Percentiles rank a stretch among this genome's conserved stretches.
Conservation (phyloP, 139 green algal genomes). For the Tetradesmus lagerheimii region DNA sequence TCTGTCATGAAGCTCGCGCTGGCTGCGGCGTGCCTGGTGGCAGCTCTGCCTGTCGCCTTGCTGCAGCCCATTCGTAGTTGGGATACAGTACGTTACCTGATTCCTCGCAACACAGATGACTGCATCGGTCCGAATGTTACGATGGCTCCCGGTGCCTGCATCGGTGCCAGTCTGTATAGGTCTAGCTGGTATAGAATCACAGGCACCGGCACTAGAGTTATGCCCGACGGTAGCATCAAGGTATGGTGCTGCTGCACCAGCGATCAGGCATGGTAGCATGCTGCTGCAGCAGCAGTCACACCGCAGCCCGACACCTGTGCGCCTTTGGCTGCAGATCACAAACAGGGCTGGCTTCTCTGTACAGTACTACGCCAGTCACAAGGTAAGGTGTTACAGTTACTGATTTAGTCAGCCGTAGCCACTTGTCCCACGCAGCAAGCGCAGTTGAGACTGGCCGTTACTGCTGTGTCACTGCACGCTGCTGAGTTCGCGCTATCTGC, state of each 20-base stretch:
- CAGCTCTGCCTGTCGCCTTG: neutral
- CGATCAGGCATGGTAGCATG: neutral
- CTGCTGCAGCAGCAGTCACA: neutral
- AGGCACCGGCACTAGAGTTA: neutral
- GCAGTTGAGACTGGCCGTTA: neutral
- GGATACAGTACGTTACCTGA: neutral
- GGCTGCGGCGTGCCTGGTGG: neutral
- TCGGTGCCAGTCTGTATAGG: neutral
- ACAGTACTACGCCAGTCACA: conserved; percentile 22
- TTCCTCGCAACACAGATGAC: conserved; percentile 26
- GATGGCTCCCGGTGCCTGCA: neutral
- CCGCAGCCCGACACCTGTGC: neutral
- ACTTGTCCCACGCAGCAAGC: neutral
- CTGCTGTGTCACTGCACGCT: neutral
- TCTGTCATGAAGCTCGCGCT: neutral
- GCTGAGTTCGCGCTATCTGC: too few species aligned
- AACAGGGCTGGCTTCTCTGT: conserved; percentile 10
- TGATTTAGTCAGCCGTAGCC: neutral
- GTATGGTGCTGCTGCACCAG: neutral
- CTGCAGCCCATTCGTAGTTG: neutral
- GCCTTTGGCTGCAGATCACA: neutral
- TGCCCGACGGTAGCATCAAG: neutral
- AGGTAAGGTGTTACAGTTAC: neutral
- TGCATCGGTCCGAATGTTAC: conserved; percentile 22
- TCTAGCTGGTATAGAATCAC: neutral